These are phyloP conservation scores for Diaporthe batatas DNA, from an alignment of 2,329 filamentous ascomycete genomes.

Conservation along the genomic window DNA sequence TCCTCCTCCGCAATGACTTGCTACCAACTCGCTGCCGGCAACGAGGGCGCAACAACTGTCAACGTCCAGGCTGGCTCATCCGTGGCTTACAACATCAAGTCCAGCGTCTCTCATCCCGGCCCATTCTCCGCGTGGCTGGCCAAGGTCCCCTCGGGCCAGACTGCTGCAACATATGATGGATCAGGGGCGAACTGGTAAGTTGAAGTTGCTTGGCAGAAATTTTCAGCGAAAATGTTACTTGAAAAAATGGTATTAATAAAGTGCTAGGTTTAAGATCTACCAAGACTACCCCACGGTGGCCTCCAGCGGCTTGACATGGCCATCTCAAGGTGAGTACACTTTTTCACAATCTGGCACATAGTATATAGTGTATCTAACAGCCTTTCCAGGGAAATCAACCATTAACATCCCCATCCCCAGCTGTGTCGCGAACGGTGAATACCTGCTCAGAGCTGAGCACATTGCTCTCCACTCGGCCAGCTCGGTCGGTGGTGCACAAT, in stretches of 20 bases:
- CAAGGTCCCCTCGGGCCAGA: slow-evolving; percentile 55
- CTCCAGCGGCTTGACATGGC: slow-evolving; percentile 55
- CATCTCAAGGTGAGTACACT: slow-evolving; percentile 50
- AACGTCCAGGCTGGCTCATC: slow-evolving; percentile 59
- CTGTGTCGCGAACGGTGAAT: slow-evolving; percentile 62
- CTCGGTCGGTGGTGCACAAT: slow-evolving; percentile 58
- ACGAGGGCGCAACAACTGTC: slow-evolving; percentile 56
- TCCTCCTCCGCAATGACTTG: slow-evolving; percentile 63
- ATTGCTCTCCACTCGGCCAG: slow-evolving; percentile 61
- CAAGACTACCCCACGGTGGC: slow-evolving; percentile 56
- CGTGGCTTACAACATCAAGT: slow-evolving; percentile 58
- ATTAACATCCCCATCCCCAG: slow-evolving; percentile 58
- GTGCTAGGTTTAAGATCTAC: slow-evolving; percentile 56
- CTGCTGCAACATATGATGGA: slow-evolving; percentile 55
- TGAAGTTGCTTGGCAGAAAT: neutral
- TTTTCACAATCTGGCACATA: neutral
- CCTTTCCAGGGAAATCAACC: slow-evolving; percentile 46
- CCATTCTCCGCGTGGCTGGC: slow-evolving; percentile 57
- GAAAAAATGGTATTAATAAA: neutral
- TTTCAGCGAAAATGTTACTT: too few species aligned
- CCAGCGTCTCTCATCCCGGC: slow-evolving; percentile 58
- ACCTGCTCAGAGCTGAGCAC: slow-evolving; percentile 63
- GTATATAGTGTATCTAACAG: neutral
- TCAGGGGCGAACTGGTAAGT: slow-evolving; percentile 52
- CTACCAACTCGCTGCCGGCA: slow-evolving; percentile 60